phyloP scores from a whole-genome alignment of 371 early-diverging fungal genomes.

The Actinomortierella wolfii region DNA sequence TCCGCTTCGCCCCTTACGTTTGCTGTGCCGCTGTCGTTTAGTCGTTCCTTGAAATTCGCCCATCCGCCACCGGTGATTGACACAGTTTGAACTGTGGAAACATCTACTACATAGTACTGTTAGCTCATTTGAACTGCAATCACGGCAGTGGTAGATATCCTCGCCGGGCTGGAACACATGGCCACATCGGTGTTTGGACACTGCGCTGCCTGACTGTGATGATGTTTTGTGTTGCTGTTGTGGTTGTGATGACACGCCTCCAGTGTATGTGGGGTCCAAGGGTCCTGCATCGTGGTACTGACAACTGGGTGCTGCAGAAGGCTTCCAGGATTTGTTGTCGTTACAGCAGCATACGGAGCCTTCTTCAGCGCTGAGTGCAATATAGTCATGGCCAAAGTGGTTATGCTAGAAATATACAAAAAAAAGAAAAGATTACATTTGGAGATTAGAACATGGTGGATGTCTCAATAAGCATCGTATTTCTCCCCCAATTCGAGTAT shows the following conservation, averaged over 20 bases:
- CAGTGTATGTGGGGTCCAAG: no score
- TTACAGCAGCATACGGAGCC: conserved; percentile 20
- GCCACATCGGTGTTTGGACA: conserved; percentile 10
- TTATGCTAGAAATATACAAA: conserved; percentile 10
- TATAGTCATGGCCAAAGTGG: conserved; percentile 23
- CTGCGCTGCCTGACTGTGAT: no score
- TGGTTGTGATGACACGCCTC: no score
- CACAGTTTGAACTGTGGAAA: conserved; percentile 26
- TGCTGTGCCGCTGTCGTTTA: no score
- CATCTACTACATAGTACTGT: conserved; percentile 35
- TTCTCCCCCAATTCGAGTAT: neutral
- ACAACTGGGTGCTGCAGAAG: no score
- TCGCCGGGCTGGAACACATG: conserved; percentile 32
- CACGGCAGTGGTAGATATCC: conserved; percentile 39
- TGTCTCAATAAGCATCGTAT: no score
- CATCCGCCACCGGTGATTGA: conserved; percentile 30
- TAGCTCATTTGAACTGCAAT: conserved; percentile 29
- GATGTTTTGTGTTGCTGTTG: no score
- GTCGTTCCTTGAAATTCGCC: conserved; percentile 14
- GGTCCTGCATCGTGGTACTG: no score
- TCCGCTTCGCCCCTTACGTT: no score
- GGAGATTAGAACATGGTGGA: no score
- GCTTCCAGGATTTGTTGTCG: conserved; percentile 22
- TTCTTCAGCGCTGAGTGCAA: conserved; percentile 11
- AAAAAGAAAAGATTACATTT: neutral